These are phyloP conservation scores for Thalassia testudinum DNA, from an alignment of 116 monocot species.

Conservation along the genomic window DNA sequence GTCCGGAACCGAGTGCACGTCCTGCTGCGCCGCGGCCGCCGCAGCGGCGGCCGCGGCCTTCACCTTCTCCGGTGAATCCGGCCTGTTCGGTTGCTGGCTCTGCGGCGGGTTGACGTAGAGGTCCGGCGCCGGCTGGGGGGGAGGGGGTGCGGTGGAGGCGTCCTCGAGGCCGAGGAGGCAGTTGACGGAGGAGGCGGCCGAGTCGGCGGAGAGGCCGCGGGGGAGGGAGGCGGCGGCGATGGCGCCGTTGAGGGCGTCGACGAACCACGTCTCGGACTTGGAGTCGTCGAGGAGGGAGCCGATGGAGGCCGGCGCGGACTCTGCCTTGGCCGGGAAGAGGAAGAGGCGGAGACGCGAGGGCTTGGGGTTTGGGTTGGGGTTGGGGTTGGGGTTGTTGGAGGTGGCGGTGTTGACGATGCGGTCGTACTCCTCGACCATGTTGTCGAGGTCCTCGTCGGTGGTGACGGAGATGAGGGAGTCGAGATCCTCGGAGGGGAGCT, in stretches of 20 bases:
- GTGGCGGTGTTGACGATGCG: slow-evolving; percentile 20
- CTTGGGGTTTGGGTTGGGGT: not conserved
- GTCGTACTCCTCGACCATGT: slow-evolving; percentile 88
- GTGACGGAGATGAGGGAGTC: slow-evolving; percentile 80
- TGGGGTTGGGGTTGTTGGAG: not conserved
- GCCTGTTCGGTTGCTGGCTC: slow-evolving; percentile 22
- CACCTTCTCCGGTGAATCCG: slow-evolving; percentile 30
- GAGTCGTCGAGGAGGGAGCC: slow-evolving; percentile 57
- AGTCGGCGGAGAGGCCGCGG: slow-evolving; percentile 42
- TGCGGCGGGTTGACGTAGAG: slow-evolving; percentile 15
- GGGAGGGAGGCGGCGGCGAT: slow-evolving; percentile 21
- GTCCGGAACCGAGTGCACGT: slow-evolving; percentile 39
- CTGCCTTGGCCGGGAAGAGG: slow-evolving; percentile 51
- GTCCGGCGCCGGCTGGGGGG: not conserved
- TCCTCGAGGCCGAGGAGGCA: slow-evolving; percentile 70
- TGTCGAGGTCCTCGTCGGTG: slow-evolving; percentile 81
- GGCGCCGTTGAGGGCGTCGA: slow-evolving; percentile 81
- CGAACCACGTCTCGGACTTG: slow-evolving; percentile 88
- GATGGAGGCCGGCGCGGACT: slow-evolving; percentile 35
- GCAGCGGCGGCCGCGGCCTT: slow-evolving; percentile 6
- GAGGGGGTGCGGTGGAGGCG: not conserved
- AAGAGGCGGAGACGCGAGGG: slow-evolving; percentile 51
- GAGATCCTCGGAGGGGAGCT: slow-evolving; percentile 81
- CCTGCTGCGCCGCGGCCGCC: slow-evolving; percentile 5
- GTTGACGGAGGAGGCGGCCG: slow-evolving; percentile 44